A percentile compares a stretch with the other conserved stretches of the same genome.
phyloP scores from a whole-genome alignment of 306 rosid species.

The Cicer bijugum region DNA sequence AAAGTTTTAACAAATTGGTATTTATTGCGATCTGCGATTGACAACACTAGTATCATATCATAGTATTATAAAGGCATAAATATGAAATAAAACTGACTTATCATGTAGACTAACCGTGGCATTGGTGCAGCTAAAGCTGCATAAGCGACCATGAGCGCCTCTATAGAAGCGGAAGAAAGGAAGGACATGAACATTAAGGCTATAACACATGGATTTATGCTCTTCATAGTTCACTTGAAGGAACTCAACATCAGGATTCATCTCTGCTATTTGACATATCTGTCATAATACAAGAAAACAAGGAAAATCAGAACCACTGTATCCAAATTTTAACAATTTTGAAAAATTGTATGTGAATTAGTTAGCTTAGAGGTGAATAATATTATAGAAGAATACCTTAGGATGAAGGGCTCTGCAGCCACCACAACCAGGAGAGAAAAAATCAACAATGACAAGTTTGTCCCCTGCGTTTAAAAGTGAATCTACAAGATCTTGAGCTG shows the following conservation, averaged over 20 bases:
- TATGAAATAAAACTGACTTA: neutral
- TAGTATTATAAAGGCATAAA: neutral
- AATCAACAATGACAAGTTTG: conserved; percentile 76
- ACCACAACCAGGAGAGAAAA: conserved; percentile 95
- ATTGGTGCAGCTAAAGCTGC: conserved; percentile 94
- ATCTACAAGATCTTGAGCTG: conserved; percentile 82
- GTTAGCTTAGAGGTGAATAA: neutral
- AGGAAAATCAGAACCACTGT: conserved; percentile 26
- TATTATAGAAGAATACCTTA: conserved; percentile 54
- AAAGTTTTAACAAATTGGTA: too few species aligned
- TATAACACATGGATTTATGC: conserved; percentile 82
- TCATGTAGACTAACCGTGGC: conserved; percentile 73
- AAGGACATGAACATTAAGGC: conserved; percentile 86
- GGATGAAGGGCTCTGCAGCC: conserved; percentile 97
- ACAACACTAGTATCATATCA: neutral
- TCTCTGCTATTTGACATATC: conserved; percentile 87
- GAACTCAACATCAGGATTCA: conserved; percentile 80
- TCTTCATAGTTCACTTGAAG: conserved; percentile 86
- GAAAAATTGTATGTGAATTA: neutral
- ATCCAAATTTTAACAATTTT: neutral
- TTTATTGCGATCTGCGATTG: too few species aligned
- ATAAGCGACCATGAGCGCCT: conserved; percentile 88
- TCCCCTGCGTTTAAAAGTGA: conserved; percentile 77
- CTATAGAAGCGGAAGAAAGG: conserved; percentile 92
- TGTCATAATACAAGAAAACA: conserved; percentile 40